A percentile compares a stretch with the other conserved stretches of the same genome.
These are phyloP conservation scores for Clarireedia hainanense DNA, from an alignment of 2,329 filamentous ascomycete genomes.

Conservation along the genomic window DNA sequence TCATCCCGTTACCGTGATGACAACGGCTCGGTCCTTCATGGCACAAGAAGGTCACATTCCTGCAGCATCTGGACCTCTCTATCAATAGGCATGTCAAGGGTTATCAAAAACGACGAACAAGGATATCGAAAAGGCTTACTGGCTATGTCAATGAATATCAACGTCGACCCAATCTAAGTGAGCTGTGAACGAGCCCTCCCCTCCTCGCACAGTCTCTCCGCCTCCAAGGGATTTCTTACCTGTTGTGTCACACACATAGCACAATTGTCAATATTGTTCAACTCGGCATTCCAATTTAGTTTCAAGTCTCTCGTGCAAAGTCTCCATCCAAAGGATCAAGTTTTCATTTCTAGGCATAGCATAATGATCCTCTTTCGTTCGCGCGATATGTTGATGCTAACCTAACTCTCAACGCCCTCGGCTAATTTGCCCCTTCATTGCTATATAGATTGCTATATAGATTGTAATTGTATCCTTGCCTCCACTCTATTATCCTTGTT, in stretches of 20 bases:
- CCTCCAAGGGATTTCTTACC: not conserved
- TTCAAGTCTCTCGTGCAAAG: not conserved
- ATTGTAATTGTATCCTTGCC: not conserved
- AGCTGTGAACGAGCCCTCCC: not conserved
- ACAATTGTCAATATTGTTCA: not conserved
- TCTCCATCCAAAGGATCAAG: not conserved
- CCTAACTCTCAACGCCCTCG: not conserved
- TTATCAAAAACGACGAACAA: not conserved
- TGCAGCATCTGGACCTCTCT: not conserved
- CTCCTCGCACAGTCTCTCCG: too few species aligned
- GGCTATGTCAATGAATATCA: not conserved
- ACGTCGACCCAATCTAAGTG: not conserved
- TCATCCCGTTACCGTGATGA: slow-evolving; percentile 4
- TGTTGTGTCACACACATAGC: not conserved
- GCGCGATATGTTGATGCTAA: not conserved
- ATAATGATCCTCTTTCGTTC: not conserved
- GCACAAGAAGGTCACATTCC: slow-evolving; percentile 2
- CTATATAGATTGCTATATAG: not conserved
- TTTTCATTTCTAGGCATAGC: not conserved
- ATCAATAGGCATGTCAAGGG: not conserved
- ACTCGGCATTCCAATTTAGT: not conserved
- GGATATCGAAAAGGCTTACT: not conserved
- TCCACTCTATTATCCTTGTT: not conserved
- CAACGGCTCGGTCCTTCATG: slow-evolving; percentile 7
- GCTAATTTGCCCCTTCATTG: not conserved